These are phyloP conservation scores for Penstemon newberryi DNA, from an alignment of 257 asterid species.

Conservation along the genomic window DNA sequence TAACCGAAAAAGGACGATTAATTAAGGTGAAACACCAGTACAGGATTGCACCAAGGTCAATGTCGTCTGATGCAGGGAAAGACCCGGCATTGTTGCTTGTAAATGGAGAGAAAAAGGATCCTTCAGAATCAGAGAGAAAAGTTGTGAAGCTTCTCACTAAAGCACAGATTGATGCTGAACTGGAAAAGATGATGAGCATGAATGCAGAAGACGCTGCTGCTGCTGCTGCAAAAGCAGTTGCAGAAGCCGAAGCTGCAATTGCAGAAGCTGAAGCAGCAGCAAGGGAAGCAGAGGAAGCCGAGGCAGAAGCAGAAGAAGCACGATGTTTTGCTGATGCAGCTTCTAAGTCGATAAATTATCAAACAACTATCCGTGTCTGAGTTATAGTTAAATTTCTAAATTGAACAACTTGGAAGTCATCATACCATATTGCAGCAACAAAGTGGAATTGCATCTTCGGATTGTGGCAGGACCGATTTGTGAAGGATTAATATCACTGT, in stretches of 20 bases:
- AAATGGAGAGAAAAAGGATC: constrained; percentile 42
- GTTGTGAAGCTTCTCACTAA: constrained; percentile 45
- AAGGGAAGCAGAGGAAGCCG: constrained; percentile 91
- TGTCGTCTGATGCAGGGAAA: too few species aligned
- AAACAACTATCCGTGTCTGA: constrained; percentile 61
- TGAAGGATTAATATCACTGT: too few species aligned
- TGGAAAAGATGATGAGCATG: constrained; percentile 75
- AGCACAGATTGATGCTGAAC: constrained; percentile 77
- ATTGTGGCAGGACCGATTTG: background rate
- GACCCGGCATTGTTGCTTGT: too few species aligned
- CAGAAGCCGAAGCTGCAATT: constrained; percentile 87
- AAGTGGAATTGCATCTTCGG: constrained; percentile 1
- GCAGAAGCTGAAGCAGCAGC: constrained; percentile 88
- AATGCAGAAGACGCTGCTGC: constrained; percentile 70
- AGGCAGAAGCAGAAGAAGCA: constrained; percentile 90
- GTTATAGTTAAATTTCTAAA: constrained; percentile 25
- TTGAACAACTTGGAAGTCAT: too few species aligned
- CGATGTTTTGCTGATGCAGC: constrained; percentile 84
- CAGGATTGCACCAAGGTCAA: constrained; percentile 68
- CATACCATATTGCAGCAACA: background rate
- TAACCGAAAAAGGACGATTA: constrained; percentile 70
- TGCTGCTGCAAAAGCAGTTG: constrained; percentile 84
- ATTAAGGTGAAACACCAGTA: constrained; percentile 88
- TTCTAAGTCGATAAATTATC: constrained; percentile 51
- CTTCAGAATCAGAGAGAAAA: constrained; percentile 36